Evolutionary conservation across 176 grass and related monocot species (phyloP), one percentile per base, ranked within the genome.

Genomic region (Poa pratensis): DNA sequence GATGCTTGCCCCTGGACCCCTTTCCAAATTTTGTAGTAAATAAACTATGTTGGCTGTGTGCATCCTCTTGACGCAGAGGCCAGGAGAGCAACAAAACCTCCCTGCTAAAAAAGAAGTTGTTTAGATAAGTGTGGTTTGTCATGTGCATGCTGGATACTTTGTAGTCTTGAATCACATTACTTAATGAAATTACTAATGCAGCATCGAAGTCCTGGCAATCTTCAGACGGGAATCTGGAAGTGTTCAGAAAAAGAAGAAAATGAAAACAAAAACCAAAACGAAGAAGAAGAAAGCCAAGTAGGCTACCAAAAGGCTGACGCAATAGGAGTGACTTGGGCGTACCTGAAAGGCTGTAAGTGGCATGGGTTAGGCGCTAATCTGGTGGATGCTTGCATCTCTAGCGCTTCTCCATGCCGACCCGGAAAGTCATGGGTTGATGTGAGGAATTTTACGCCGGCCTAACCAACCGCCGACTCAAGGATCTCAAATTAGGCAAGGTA

Each of bases 151-250:
- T 77, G 10, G 75, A 46, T 71, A 45, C 42, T 80, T 57, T 28
- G 26, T 52, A 63, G n/a, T 32, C 6, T 77, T 60, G 7, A 9
- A 49, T 72, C 12, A 6, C 12, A 75, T 59, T 60, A 75, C 69
- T 51, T 67, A 66, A 23, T 92, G 68, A 34, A 83, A 73, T 86
- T 77, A 76, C n/a, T 80, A 69, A 88, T 78, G 60, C 88, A 97
- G 90, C 77, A 94, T 94, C 24, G 93, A 98, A 87, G 82, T 94
- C 24, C 89, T 98, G 50, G 96, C 87, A 0, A 90, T 98, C 73
- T 98, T 95, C 80, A 95, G 90, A 85, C 87, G 83, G 35, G 93
- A 90, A 54, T 88, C 89, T 69, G 61, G 85, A n/a, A 73, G 73
- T 78, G 59, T 8, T 79, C 72, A 87, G 54, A 95, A 88, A 86